Percentiles rank a stretch among this genome's conserved stretches.
phyloP scores from a whole-genome alignment of 192 early-diverging fungal genomes.

The Fimicolochytrium jonesii region DNA sequence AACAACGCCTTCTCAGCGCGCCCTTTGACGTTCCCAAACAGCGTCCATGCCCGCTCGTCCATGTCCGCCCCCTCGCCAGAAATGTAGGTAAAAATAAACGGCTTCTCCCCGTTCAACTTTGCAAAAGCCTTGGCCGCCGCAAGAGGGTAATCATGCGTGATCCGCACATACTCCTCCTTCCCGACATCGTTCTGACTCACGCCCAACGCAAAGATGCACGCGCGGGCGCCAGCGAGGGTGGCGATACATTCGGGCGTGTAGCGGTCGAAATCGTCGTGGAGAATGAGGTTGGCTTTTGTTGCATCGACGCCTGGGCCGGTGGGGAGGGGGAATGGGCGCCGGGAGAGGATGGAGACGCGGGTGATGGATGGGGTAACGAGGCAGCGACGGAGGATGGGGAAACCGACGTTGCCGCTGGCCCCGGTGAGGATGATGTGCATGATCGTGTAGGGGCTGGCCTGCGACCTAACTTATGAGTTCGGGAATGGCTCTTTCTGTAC shows the following conservation, averaged over 20 bases:
- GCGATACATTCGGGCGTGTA: not conserved
- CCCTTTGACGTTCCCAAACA: slow-evolving; percentile 1
- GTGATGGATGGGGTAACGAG: not conserved
- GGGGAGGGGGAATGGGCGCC: not conserved
- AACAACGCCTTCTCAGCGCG: not conserved
- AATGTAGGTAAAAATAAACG: not conserved
- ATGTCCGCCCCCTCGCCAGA: not conserved
- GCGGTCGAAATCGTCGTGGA: not conserved
- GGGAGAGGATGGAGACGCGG: not conserved
- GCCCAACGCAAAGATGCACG: not conserved
- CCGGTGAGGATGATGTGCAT: slow-evolving; percentile 8
- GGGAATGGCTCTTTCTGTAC: no score
- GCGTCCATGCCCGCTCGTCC: not conserved
- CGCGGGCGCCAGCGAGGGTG: not conserved
- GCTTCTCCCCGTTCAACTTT: not conserved
- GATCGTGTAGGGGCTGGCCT: not conserved
- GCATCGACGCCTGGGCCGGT: not conserved
- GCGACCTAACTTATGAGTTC: no score
- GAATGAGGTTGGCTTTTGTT: not conserved
- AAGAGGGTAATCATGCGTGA: not conserved
- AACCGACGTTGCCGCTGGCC: not conserved
- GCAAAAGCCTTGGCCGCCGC: not conserved
- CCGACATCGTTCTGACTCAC: not conserved
- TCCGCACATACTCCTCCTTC: not conserved
- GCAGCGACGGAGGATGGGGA: not conserved